These are phyloP conservation scores for Trichomonas vaginalis DNA, from an alignment of 208 protist species.

Conservation along the genomic window DNA sequence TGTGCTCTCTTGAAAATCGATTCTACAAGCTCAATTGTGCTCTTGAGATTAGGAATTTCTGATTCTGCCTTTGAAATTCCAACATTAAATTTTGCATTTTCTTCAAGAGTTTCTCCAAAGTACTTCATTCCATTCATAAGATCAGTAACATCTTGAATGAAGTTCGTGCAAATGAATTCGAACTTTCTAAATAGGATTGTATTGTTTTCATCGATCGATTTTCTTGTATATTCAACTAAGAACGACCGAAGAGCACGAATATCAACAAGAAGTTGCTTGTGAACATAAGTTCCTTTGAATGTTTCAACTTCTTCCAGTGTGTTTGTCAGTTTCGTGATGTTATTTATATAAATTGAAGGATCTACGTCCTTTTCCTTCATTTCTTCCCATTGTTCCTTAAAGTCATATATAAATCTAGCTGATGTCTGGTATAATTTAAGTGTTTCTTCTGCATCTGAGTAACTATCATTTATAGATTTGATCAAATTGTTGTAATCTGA, in stretches of 20 bases:
- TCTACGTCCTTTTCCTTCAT: not conserved
- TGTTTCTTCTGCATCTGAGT: not conserved
- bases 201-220: not conserved
- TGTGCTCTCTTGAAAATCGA: not conserved
- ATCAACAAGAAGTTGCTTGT: not conserved
- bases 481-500: not conserved
- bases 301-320: not conserved
- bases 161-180: not conserved
- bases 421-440: not conserved
- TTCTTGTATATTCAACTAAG: not conserved
- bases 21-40: not conserved
- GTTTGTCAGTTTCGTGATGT: not conserved
- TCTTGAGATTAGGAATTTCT: not conserved
- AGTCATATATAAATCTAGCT: not conserved
- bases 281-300: not conserved
- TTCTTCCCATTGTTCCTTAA: not conserved
- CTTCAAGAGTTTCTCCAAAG: not conserved
- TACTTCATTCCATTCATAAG: not conserved
- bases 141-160: not conserved
- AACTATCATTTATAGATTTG: not conserved
- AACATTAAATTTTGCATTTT: not conserved
- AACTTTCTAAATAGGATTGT: not conserved
- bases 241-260: not conserved
- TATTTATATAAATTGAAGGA: not conserved
- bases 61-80: not conserved